These are phyloP conservation scores for Acorus calamus DNA, from an alignment of 106 monocot genomes.

Conservation along the genomic window DNA sequence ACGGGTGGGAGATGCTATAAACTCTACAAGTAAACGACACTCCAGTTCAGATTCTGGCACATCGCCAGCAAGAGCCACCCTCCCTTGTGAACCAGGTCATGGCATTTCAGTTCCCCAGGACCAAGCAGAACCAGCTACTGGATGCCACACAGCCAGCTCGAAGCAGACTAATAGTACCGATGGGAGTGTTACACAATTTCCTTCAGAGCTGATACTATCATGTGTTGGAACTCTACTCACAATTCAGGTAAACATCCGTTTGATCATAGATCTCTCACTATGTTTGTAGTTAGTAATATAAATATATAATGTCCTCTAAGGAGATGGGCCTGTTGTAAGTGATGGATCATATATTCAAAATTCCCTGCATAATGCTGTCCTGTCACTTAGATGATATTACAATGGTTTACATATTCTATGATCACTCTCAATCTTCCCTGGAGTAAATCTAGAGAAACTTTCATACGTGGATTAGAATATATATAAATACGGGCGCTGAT, in stretches of 20 bases:
- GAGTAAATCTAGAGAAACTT: too few relatives aligned
- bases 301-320: too few relatives aligned
- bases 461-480: too few relatives aligned
- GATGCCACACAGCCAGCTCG: constrained; percentile 10
- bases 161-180: constrained; percentile 14
- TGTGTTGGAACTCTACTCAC: constrained; percentile 73
- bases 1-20: constrained; percentile 72
- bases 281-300: not conserved
- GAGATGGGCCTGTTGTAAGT: too few relatives aligned
- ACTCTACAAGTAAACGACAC: constrained; percentile 26
- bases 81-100: constrained; percentile 23
- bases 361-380: too few relatives aligned
- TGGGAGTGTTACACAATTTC: constrained; percentile 35
- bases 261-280: too few relatives aligned
- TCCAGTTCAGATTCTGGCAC: constrained; percentile 33
- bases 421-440: too few relatives aligned
- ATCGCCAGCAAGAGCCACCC: constrained; percentile 25
- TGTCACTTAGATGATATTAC: too few relatives aligned
- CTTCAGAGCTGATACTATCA: constrained; percentile 65
- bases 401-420: too few relatives aligned
- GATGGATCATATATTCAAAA: too few relatives aligned
- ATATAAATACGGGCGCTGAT: too few relatives aligned
- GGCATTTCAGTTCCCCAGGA: constrained; percentile 27
- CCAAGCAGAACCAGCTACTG: constrained; percentile 18
- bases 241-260: constrained; percentile 57